A percentile compares a stretch with the other conserved stretches of the same genome.
Evolutionary conservation across 1,284 basidiomycete genomes (phyloP).

Genomic region (Neonothopanus nambi): DNA sequence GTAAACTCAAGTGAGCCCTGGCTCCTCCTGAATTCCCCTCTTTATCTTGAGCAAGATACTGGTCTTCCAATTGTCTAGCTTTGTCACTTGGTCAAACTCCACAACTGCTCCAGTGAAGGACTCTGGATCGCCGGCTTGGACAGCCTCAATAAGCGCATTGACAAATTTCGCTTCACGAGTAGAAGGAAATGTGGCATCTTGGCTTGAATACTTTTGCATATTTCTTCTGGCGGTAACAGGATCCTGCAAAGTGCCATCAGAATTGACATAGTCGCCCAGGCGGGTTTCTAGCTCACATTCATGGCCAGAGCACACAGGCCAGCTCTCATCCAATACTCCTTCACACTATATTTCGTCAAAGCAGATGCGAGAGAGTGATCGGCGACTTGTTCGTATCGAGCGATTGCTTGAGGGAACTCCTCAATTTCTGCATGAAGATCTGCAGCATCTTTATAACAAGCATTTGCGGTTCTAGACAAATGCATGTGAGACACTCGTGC

Average conservation of each 20-base stretch:
- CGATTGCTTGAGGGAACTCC: slow-evolving; percentile 84
- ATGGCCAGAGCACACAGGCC: slow-evolving; percentile 90
- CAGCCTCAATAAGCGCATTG: slow-evolving; percentile 72
- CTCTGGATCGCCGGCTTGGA: slow-evolving; percentile 80
- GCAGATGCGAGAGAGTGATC: slow-evolving; percentile 80
- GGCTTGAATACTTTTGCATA: slow-evolving; percentile 69
- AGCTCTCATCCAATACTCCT: slow-evolving; percentile 94
- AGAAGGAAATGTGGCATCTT: slow-evolving; percentile 81
- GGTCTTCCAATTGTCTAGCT: slow-evolving; percentile 96
- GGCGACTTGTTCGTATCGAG: slow-evolving; percentile 90
- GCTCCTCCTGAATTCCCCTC: slow-evolving; percentile 65
- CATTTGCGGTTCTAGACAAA: slow-evolving; percentile 82
- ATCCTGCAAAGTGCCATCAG: slow-evolving; percentile 56
- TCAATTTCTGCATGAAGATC: slow-evolving; percentile 91
- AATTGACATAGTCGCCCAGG: slow-evolving; percentile 18
- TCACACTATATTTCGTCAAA: slow-evolving; percentile 97
- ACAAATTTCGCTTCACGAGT: slow-evolving; percentile 92
- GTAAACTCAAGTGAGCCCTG: slow-evolving; percentile 38
- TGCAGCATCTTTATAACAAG: slow-evolving; percentile 94
- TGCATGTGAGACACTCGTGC: slow-evolving; percentile 14
- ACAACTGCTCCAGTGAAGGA: slow-evolving; percentile 78
- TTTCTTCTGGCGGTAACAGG: slow-evolving; percentile 82
- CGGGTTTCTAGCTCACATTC: slow-evolving; percentile 52
- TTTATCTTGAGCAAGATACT: slow-evolving; percentile 87
- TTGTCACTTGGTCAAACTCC: slow-evolving; percentile 87